phyloP scores from a whole-genome alignment of 805 yeast species.

The Wickerhamiella vanderwaltii region DNA sequence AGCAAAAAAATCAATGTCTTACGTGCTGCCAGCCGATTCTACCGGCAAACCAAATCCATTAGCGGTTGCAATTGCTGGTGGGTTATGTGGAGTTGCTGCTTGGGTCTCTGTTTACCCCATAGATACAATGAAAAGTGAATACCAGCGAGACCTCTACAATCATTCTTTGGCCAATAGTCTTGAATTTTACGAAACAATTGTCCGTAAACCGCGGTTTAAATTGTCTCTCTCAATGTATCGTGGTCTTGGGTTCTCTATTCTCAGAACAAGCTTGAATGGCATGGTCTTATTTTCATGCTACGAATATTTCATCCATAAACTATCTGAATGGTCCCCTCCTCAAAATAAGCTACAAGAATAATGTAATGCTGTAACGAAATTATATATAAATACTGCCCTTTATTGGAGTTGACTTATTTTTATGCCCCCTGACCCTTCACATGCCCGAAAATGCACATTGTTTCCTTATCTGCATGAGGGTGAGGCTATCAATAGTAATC shows the following conservation, averaged over 20 bases:
- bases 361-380: too few relatives aligned
- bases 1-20: conserved; percentile 39
- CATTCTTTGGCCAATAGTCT: conserved; percentile 46
- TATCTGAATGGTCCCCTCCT: conserved; percentile 1
- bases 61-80: conserved; percentile 61
- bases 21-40: conserved; percentile 21
- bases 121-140: conserved; percentile 65
- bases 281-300: conserved; percentile 63
- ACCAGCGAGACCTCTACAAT: conserved; percentile 61
- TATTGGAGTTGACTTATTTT: too few relatives aligned
- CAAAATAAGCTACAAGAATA: too few relatives aligned
- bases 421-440: too few relatives aligned
- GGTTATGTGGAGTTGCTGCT: conserved; percentile 58
- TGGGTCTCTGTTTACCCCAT: conserved; percentile 71
- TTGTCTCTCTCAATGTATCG: conserved; percentile 46
- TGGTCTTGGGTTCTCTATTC: conserved; percentile 64
- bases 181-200: conserved; percentile 29
- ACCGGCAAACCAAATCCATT: conserved; percentile 28
- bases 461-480: too few relatives aligned
- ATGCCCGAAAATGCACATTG: too few relatives aligned
- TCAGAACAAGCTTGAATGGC: conserved; percentile 60
- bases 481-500: too few relatives aligned
- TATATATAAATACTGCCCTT: too few relatives aligned
- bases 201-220: conserved; percentile 23
- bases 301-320: conserved; percentile 45